phyloP scores from a whole-genome alignment of 23 red algal genomes.

The Gracilaria caudata region DNA sequence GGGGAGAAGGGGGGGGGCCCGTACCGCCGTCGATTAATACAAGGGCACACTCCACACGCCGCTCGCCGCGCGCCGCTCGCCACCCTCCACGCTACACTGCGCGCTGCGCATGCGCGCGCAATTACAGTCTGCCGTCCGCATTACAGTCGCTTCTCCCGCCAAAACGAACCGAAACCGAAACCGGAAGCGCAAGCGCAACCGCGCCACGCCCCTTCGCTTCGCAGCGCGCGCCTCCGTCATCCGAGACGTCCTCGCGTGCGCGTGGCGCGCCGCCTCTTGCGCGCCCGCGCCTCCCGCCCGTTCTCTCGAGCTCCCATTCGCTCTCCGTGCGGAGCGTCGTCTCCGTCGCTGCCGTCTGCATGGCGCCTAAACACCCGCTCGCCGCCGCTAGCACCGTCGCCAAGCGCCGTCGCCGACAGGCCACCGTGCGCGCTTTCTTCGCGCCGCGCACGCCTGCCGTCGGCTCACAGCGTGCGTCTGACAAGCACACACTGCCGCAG shows the following conservation, averaged over 20 bases:
- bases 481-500: background rate
- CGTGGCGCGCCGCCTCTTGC: background rate
- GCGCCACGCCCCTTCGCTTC: background rate
- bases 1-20: no score
- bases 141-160: slow-evolving; percentile 7
- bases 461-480: no score
- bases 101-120: background rate
- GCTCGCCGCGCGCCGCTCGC: background rate
- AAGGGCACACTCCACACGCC: background rate
- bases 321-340: no score
- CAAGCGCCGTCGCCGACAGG: slow-evolving; percentile 30
- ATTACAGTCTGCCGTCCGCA: background rate
- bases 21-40: background rate
- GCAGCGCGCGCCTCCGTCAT: background rate
- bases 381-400: background rate
- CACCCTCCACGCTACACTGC: background rate
- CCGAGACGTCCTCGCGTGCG: no score
- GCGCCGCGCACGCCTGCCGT: background rate
- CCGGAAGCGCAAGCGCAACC: no score
- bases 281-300: background rate
- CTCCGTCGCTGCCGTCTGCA: background rate
- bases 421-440: slow-evolving; percentile 33
- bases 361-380: slow-evolving; percentile 22
- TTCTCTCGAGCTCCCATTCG: no score
- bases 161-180: slow-evolving; percentile 9